Evolutionary conservation across 768 basidiomycete genomes (phyloP), one percentile per base, ranked within the genome.

Genomic region (Rhizopogon salebrosus): DNA sequence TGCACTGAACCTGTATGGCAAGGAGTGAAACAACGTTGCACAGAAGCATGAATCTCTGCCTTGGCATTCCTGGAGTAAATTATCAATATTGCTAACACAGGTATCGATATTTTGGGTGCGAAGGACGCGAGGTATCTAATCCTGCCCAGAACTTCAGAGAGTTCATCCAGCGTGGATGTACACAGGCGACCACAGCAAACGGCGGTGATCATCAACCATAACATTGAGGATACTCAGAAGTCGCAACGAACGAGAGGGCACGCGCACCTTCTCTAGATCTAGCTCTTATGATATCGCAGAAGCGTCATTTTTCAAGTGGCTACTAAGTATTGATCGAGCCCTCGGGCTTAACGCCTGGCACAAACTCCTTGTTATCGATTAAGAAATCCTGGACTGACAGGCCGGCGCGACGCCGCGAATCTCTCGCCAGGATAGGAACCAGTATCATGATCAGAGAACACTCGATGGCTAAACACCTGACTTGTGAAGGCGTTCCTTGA

Each of bases 151-250:
- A 95, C 31, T 34, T 11, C 31, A 98, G 24, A 98, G 75, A 1
- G 90, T 92, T 48, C 76, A 77, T 41, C 63, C 94, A 93, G 60
- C 94, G 64, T 98, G 94, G 3, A 83, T 89, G 62, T 0, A 89
- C 92, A 70, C 95, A 95, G 98, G 18, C 97, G 87, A 9, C 97
- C 97, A 60, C 94, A 97, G 73, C 93, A 97, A n/a, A 97, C 76
- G 67, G 48, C 74, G 78, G 61, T 87, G 84, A 62, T 93, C 90
- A 64, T 97, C 94, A 7, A 95, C 85, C 22, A 92, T 80, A 22
- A 94, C 89, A 41, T n/a, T n/a, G n/a, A n/a, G n/a, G n/a, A n/a
- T n/a, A n/a, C n/a, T n/a, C n/a, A n/a, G 27, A 27, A 3, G 27
- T 27, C 27, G 8, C 27, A 27, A 8, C 27, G 5, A 27, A 27